phyloP scores from a whole-genome alignment of 192 early-diverging fungal genomes.

The Linnemannia hyalina region DNA sequence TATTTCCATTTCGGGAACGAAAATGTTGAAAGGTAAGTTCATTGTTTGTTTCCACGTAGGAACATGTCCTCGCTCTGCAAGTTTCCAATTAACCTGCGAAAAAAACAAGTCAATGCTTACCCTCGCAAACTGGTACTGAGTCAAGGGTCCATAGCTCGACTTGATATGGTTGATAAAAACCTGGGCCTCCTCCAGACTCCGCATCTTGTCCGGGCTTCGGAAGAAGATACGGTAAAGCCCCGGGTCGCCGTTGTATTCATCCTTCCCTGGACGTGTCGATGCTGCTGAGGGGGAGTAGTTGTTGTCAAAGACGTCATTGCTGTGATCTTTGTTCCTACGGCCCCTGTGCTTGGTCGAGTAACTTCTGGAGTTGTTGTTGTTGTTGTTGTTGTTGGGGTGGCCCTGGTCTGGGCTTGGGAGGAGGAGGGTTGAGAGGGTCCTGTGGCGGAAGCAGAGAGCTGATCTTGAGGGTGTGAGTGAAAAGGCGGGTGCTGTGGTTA shows the following conservation, averaged over 20 bases:
- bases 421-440: neutral
- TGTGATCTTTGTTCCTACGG: slow-evolving; percentile 1
- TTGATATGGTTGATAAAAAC: slow-evolving; percentile 53
- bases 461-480: neutral
- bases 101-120: slow-evolving; percentile 2
- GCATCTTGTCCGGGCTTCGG: slow-evolving; percentile 50
- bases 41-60: no score
- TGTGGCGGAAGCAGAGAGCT: neutral
- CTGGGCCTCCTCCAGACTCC: slow-evolving; percentile 47
- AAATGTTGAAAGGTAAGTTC: neutral
- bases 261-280: neutral
- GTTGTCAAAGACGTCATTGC: neutral
- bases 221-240: slow-evolving; percentile 39
- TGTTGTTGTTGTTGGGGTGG: neutral
- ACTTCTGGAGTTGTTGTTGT: neutral
- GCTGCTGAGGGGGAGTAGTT: neutral
- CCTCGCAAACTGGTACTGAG: slow-evolving; percentile 48
- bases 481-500: neutral
- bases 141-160: slow-evolving; percentile 41
- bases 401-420: neutral
- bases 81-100: neutral
- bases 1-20: neutral
- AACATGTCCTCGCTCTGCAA: no score
- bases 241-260: slow-evolving; percentile 19
- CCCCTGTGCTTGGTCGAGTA: neutral